Base-by-base conservation (phyloP, 129 eudicot genomes). In the Helichrysum umbraculigerum region DNA sequence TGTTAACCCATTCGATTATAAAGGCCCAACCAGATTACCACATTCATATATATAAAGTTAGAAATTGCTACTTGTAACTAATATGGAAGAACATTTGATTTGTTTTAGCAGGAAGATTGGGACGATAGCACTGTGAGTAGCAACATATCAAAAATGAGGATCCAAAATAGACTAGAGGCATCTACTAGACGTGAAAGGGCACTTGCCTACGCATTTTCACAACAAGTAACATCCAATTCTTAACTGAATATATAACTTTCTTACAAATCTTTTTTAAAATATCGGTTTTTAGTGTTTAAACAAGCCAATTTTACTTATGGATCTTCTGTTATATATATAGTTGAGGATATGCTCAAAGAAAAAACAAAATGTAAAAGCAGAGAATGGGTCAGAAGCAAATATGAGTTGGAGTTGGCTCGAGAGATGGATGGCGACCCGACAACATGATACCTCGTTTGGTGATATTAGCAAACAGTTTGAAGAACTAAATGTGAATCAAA, bases 361-460 rank as follows among this genome's bases (percentile, higher is more conserved):
- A 84, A 87, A 84, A 73, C 91, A 83, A 34, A 79, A 35, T 62
- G 66, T 59, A 65, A 89, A 52, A 86, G 69, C 82, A 0, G 78
- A 70, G 12, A 82, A 87, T 3, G 86, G 83, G 14, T 61, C 82
- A 5, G 96, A 92, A 70, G 56, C 89, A 6, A 87, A 85, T 82
- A 74, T 81, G 86, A 87, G 97, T 32, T 89, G 92, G 96, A 92
- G 84, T 82, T 92, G 96, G 98, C 86, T 92, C 10, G 98, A 92
- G 77, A 85, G 98, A 70, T 92, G 98, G 98, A 92, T 92, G 98
- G 98, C 96, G 9, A 90, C 98, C 29, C 91, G 96, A 28, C 87
- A 83, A 65, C 89, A 87, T 20, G 96, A 92, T 42, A 86, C 72
- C 47, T 75, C 85, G 19, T 79, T 82, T 7, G 79, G 76, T 10